phyloP scores from a whole-genome alignment of 371 early-diverging fungal genomes.

The Fennellomyces sp. region DNA sequence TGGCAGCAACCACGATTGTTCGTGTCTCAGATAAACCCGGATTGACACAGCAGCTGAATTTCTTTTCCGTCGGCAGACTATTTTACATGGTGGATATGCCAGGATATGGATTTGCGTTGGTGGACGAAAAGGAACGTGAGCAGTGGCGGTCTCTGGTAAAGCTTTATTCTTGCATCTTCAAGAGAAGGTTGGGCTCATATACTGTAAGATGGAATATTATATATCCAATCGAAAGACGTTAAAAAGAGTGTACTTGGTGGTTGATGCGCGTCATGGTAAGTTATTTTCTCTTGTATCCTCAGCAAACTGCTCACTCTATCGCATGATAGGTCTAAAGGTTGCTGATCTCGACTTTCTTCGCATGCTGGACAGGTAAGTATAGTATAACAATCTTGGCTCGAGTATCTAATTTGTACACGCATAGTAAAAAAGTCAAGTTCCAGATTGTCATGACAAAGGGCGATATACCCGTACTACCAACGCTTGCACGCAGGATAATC shows the following conservation, averaged over 20 bases:
- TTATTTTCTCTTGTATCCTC: neutral
- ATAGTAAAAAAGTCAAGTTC: conserved; percentile 60
- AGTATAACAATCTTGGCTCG: conserved; percentile 51
- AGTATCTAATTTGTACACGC: too few species aligned
- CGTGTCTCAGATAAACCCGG: conserved; percentile 79
- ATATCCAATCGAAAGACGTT: conserved; percentile 61
- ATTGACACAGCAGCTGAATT: conserved; percentile 81
- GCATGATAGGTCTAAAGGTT: conserved; percentile 50
- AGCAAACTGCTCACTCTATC: neutral
- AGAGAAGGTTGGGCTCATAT: too few species aligned
- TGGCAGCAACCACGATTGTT: conserved; percentile 65
- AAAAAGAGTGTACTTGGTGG: conserved; percentile 69
- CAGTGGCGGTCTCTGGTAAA: conserved; percentile 70
- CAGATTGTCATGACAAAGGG: conserved; percentile 85
- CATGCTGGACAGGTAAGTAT: conserved; percentile 55
- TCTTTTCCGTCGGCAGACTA: conserved; percentile 65
- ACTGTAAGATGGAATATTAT: conserved; percentile 79
- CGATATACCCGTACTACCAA: conserved; percentile 67
- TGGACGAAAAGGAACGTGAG: conserved; percentile 61
- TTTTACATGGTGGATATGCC: conserved; percentile 87
- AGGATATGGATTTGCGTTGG: conserved; percentile 87
- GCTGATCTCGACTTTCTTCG: conserved; percentile 63
- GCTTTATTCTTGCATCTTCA: neutral
- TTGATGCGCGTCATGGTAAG: conserved; percentile 82
- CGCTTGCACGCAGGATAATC: conserved; percentile 61